Evolutionary conservation across 2,329 filamentous ascomycete species (phyloP).

Genomic region (Sphaerulina musiva): DNA sequence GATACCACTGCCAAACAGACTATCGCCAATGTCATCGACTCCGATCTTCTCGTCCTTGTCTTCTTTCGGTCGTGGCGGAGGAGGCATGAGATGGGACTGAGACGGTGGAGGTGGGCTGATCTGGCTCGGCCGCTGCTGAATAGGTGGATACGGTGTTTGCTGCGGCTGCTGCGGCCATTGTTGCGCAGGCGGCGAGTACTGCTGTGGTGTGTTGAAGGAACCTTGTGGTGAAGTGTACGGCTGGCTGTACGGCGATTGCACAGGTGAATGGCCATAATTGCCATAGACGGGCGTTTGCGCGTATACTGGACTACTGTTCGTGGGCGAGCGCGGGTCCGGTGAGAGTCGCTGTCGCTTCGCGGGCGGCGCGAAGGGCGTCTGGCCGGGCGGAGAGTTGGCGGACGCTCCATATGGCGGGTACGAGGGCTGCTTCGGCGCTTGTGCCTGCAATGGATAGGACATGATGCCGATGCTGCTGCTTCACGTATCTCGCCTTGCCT

Average conservation of each 20-base stretch:
- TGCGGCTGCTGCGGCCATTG: slow-evolving; percentile 15
- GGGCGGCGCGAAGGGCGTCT: slow-evolving; percentile 50
- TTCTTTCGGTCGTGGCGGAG: slow-evolving; percentile 54
- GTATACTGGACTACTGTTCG: slow-evolving; percentile 47
- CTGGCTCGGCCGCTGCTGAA: slow-evolving; percentile 20
- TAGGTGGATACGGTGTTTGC: slow-evolving; percentile 17
- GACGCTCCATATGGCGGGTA: slow-evolving; percentile 45
- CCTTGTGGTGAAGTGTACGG: slow-evolving; percentile 26
- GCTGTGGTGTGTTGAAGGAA: slow-evolving; percentile 31
- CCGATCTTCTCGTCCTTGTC: slow-evolving; percentile 54
- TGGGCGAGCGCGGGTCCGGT: slow-evolving; percentile 58
- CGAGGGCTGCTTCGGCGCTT: slow-evolving; percentile 25
- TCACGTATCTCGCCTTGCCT: background rate
- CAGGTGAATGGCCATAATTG: slow-evolving; percentile 34
- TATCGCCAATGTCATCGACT: slow-evolving; percentile 73
- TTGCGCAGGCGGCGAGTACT: slow-evolving; percentile 22
- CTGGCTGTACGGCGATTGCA: slow-evolving; percentile 28
- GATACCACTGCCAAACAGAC: slow-evolving; percentile 76
- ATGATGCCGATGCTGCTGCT: slow-evolving; percentile 12
- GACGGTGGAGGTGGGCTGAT: slow-evolving; percentile 22
- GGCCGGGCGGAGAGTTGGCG: slow-evolving; percentile 31
- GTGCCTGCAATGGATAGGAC: slow-evolving; percentile 31
- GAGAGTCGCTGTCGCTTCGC: slow-evolving; percentile 68
- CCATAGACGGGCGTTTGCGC: slow-evolving; percentile 26
- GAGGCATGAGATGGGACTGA: slow-evolving; percentile 47